Base-by-base conservation (phyloP, 1,284 basidiomycete species). In the Pulveroboletus sp. region DNA sequence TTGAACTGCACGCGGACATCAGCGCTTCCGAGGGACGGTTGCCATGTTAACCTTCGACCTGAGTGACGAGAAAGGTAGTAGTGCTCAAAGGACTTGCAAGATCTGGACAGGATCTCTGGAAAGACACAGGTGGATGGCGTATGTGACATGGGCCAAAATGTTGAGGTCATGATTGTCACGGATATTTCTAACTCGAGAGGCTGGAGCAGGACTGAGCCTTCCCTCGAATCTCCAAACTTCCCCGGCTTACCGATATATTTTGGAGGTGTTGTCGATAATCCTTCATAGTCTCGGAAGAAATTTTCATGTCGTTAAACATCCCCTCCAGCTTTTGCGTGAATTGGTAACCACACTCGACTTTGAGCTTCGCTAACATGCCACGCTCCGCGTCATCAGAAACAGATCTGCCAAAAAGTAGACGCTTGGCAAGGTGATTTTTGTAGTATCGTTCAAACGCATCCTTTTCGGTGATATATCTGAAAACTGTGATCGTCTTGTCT, bases 401-500 rank as follows among this genome's bases (percentile, higher is more conserved):
- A 29, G 93, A 96, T 20, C 94, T 87, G 14, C 85, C 87, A 43
- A 87, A 84, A 29, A 99, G 81, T 11, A 99, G 78, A 40, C 97
- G 91, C 70, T 96, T 94, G 12, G 96, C 93, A 20, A 99, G 86
- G 71, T 99, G 97, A 24, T 83, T 83, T 76, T 99, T 99, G 79
- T 99, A 99, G 75, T 99, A 99, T 25, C 93, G 85, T 75, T 99
- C 97, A 69, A 99, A 99, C 24, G 96, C 86, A 71, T 99, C 97
- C 76, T 98, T 99, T 74, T 99, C 96, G 11, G 87, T 83, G 58
- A 99, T 81, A 77, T 89, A 99, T 55, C 97, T 85, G 84, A 99
- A 99, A 26, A 99, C 83, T 3, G 88, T 91, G 70, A 98, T 96
- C 0, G 96, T 97, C 77, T 96, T 97, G 69, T 97, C 94, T 56